These are phyloP conservation scores for Penicillium italicum DNA, from an alignment of 2,329 filamentous ascomycete species.

Conservation along the genomic window DNA sequence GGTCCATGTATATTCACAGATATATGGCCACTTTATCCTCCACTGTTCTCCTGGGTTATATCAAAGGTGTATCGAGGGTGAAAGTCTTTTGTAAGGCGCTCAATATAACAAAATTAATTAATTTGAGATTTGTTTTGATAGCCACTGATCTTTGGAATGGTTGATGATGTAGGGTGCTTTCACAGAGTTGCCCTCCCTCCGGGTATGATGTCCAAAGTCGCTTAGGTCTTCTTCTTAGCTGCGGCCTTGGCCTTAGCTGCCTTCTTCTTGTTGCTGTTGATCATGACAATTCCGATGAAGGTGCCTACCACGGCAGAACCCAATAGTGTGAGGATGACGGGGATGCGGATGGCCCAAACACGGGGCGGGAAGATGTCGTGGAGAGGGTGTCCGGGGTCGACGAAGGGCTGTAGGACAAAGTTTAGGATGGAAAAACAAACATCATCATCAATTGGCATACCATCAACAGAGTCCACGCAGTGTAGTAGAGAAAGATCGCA, in stretches of 20 bases:
- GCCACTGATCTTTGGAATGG: neutral
- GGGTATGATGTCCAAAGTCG: neutral
- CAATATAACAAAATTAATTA: slow-evolving; percentile 3
- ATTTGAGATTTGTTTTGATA: slow-evolving; percentile 2
- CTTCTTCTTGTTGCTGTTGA: slow-evolving; percentile 97
- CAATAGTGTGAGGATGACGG: slow-evolving; percentile 90
- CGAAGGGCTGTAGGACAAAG: slow-evolving; percentile 69
- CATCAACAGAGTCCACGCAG: slow-evolving; percentile 96
- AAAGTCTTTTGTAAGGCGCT: neutral
- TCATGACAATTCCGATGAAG: slow-evolving; percentile 97
- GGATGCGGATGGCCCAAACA: slow-evolving; percentile 98
- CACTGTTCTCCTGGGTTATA: neutral
- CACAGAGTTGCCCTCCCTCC: neutral
- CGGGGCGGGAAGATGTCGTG: slow-evolving; percentile 94
- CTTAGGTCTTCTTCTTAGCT: slow-evolving; percentile 77
- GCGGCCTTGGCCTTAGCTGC: slow-evolving; percentile 85
- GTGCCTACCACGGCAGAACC: slow-evolving; percentile 91
- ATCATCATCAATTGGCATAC: slow-evolving; percentile 49
- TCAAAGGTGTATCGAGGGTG: neutral
- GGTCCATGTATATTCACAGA: neutral
- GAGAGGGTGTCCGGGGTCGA: slow-evolving; percentile 88
- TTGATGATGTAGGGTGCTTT: slow-evolving; percentile 5
- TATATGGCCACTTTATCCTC: neutral
- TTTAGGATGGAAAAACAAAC: neutral
- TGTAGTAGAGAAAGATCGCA: slow-evolving; percentile 84